A percentile compares a stretch with the other conserved stretches of the same genome.
phyloP scores from a whole-genome alignment of 768 basidiomycete species.

The Cystobasidium tubakii region DNA sequence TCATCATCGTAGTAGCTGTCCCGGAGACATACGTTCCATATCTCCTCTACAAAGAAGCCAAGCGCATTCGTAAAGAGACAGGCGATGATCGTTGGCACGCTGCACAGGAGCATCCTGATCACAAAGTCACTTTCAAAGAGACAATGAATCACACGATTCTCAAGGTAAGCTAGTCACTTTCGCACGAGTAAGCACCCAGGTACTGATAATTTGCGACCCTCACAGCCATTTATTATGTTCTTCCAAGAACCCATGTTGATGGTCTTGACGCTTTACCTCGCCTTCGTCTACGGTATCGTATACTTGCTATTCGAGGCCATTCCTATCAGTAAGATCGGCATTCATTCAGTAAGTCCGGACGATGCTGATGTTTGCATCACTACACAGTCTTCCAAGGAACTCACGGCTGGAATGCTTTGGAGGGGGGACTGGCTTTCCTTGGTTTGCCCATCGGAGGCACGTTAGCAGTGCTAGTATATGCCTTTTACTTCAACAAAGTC shows the following conservation, averaged over 20 bases:
- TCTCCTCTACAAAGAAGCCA: slow-evolving; percentile 43
- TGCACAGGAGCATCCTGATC: slow-evolving; percentile 26
- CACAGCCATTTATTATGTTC: slow-evolving; percentile 42
- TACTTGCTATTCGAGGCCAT: slow-evolving; percentile 49
- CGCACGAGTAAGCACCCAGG: neutral
- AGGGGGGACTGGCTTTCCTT: slow-evolving; percentile 41
- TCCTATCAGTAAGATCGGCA: slow-evolving; percentile 42
- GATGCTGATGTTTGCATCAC: slow-evolving; percentile 37
- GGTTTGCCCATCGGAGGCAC: slow-evolving; percentile 41
- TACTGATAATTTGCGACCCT: neutral
- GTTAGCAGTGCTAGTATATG: slow-evolving; percentile 27
- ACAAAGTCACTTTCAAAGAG: slow-evolving; percentile 30
- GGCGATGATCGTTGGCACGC: slow-evolving; percentile 42
- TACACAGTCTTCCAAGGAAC: slow-evolving; percentile 30
- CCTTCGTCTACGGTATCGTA: slow-evolving; percentile 42
- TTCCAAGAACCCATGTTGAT: slow-evolving; percentile 36
- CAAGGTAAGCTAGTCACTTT: neutral
- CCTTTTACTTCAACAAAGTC: slow-evolving; percentile 41
- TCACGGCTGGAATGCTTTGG: slow-evolving; percentile 47
- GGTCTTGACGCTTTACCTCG: neutral
- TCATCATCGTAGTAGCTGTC: slow-evolving; percentile 39
- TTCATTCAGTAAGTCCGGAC: neutral
- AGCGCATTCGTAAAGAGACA: slow-evolving; percentile 45
- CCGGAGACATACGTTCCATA: slow-evolving; percentile 43
- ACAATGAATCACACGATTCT: slow-evolving; percentile 30